Evolutionary conservation across 1,284 basidiomycete species (phyloP), one percentile per base, ranked within the genome.

Genomic region (Kwoniella shivajii): DNA sequence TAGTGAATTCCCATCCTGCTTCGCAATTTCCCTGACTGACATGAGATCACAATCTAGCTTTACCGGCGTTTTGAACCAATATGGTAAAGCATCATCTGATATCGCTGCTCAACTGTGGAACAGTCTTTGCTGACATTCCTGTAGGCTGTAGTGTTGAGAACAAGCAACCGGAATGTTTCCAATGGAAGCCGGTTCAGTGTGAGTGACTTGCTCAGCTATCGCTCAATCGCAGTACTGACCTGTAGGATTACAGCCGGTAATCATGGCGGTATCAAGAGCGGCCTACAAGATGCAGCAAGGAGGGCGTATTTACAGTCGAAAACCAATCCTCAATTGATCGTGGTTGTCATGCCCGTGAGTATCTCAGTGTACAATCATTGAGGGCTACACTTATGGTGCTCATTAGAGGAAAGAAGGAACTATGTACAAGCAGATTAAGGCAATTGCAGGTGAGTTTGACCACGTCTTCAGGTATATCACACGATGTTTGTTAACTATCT

Each of bases 381-480:
- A 7, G 38, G 9, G 20, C 6, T 18, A 18, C 24, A 42, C 41
- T 41, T 7, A 34, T 13, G 6, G 18, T 18, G 20, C 6, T 49
- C 20, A 16, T 13, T 41, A 73, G 69, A 50, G 58, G 26, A 68
- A 71, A 42, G 75, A 81, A 48, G 61, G 65, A 1, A 47, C 57
- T 0, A 65, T 76, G 31, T 81, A 82, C 68, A 71, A 75, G 55
- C 61, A 66, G 13, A 69, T 81, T 71, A 82, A 81, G 71, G 60
- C 68, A 20, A 56, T 64, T 9, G 76, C 76, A 1, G 69, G 69
- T 57, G 52, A 52, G 56, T 37, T 34, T 6, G 13, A 47, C 24
- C 24, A 31, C 41, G 24, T n/a, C 6, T n/a, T 20, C 3, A 20
- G 16, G 27, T 7, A 2, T 9, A 3, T 36, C 14, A 14, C 36